Evolutionary conservation across 768 basidiomycete species (phyloP).

Genomic region (Leccinum olivaceopallidum): DNA sequence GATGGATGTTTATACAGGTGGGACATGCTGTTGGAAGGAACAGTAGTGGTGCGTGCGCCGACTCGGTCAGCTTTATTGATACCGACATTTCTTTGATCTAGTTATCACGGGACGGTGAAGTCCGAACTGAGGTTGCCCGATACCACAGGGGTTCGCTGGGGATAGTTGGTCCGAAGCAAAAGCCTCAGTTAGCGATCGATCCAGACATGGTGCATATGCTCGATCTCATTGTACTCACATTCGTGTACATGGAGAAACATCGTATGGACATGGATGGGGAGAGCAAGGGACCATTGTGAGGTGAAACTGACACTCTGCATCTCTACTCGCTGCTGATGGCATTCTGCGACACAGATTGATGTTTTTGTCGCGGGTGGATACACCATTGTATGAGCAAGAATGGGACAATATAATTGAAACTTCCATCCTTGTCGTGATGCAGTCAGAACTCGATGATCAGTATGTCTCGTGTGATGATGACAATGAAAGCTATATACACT

Average conservation of each 20-base stretch:
- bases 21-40: slow-evolving; percentile 20
- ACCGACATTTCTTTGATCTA: slow-evolving; percentile 2
- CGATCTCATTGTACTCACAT: slow-evolving; percentile 31
- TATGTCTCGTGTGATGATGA: background rate
- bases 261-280: slow-evolving; percentile 26
- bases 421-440: background rate
- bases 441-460: background rate
- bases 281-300: background rate
- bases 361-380: slow-evolving; percentile 11
- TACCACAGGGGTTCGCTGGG: slow-evolving; percentile 22
- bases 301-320: slow-evolving; percentile 1
- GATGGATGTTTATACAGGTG: slow-evolving; percentile 38
- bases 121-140: slow-evolving; percentile 19
- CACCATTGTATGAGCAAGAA: slow-evolving; percentile 6
- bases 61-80: background rate
- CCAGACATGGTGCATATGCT: slow-evolving; percentile 25
- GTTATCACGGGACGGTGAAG: slow-evolving; percentile 22
- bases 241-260: slow-evolving; percentile 35
- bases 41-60: slow-evolving; percentile 22
- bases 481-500: background rate
- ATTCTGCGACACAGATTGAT: slow-evolving; percentile 1
- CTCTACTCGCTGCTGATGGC: slow-evolving; percentile 2
- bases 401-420: background rate
- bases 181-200: slow-evolving; percentile 23
- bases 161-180: slow-evolving; percentile 19